Percentiles rank a stretch among this genome's conserved stretches.
phyloP scores from a whole-genome alignment of 2,329 filamentous ascomycete species.

The Coniochaeta hoffmannii region DNA sequence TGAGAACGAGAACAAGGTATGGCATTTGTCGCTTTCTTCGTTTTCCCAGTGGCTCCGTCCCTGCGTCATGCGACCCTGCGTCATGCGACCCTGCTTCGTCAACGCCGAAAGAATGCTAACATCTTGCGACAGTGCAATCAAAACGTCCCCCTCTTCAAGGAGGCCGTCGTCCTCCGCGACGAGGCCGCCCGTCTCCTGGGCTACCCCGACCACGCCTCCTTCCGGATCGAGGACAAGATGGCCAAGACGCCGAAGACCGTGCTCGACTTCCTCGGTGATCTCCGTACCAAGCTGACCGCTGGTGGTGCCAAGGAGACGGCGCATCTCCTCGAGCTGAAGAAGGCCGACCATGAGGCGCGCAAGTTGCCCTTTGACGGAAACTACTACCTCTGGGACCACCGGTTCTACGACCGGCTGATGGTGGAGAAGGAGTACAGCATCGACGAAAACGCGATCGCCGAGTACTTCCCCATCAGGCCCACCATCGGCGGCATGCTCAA shows the following conservation, averaged over 20 bases:
- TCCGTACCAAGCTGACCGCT: constrained; percentile 57
- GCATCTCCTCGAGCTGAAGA: constrained; percentile 67
- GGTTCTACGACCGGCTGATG: constrained; percentile 74
- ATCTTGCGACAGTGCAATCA: constrained; percentile 47
- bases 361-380: constrained; percentile 55
- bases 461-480: constrained; percentile 73
- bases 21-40: no score
- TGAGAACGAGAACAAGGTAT: constrained; percentile 70
- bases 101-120: no score
- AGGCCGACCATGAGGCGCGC: constrained; percentile 55
- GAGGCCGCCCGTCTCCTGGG: constrained; percentile 71
- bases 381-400: constrained; percentile 78
- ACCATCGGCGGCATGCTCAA: constrained; percentile 72
- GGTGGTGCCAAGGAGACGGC: constrained; percentile 65
- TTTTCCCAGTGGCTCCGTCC: no score
- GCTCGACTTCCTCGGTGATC: constrained; percentile 63
- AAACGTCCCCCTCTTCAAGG: constrained; percentile 67
- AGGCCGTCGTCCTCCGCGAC: constrained; percentile 67
- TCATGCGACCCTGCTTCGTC: no score
- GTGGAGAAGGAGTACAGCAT: constrained; percentile 74
- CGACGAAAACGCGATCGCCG: constrained; percentile 71
- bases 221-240: constrained; percentile 79
- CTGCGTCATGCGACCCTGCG: no score
- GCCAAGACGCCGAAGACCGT: constrained; percentile 69
- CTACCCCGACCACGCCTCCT: constrained; percentile 69